Evolutionary conservation across 139 green algal genomes (phyloP), one percentile per base, ranked within the genome.

Genomic region (Chlamydomonas sp.): DNA sequence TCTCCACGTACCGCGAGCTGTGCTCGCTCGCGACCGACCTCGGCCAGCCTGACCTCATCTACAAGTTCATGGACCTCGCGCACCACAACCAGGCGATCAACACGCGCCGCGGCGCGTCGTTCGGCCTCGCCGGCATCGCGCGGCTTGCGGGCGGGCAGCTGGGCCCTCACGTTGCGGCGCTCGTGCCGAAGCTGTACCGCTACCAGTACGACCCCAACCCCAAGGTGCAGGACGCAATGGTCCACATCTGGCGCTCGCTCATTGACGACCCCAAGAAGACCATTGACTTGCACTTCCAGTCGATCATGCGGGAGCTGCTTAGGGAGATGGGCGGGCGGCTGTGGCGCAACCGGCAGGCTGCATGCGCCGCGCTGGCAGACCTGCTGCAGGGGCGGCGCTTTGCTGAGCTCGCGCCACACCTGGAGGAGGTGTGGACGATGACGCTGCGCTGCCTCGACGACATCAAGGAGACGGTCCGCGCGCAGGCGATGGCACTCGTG

Each of bases 1-100:
- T 96, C 38, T 87, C 65, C 49, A 96, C 92, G 0, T 96, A 97
- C 74, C 64, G 73, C 71, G 92, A 97, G 78, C 83, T 97, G 49
- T 96, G 91, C 75, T 81, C 79, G 0, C 72, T 97, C 57, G 90
- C 90, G 10, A 93, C 82, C 13, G 90, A 97, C 26, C 82, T 97
- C 71, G 91, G 89, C 1, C 88, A 97, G 83, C 92, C 92, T 2
- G 92, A 96, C 61, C 83, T 97, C 36, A 74, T 89, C 16, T 89
- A 90, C 79, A 81, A 79, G 73, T 85, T 76, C 61, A 71, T 71
- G 70, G 60, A 68, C n/a, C 34, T 68, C 20, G 60, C 60, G 8
- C 60, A 68, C 60, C 60, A 68, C 34, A 36, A 22, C 22, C 54
- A 76, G 28, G 78, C 83, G 20, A 48, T 93, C 35, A 90, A 89